Base-by-base conservation (phyloP, 352 stramenopile genomes). In the Discostella stelligera region DNA sequence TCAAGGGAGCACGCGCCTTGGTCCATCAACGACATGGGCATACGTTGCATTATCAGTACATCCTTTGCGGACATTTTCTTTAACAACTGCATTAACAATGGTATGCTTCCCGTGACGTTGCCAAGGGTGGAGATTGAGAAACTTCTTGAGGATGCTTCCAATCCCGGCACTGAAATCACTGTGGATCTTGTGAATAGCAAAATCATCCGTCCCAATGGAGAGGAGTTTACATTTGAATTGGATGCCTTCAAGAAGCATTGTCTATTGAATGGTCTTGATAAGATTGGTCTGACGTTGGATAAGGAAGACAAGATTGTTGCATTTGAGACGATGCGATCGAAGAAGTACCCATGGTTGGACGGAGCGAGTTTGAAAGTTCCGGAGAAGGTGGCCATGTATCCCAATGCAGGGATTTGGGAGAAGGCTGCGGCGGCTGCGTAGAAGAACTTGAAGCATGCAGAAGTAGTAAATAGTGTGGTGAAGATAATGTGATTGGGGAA, bases 71-170 rank as follows among this genome's bases (percentile, higher is more conserved):
- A 95, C 76, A 95, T 95, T 37, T 95, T 95, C 76, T 95, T 93
- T 84, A 95, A 95, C 75, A 95, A 95, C 74, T 95, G 91, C 74
- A 95, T 95, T 66, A 95, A 95, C 73, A 95, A 95, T 71, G 91
- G 91, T 21, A 95, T 95, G 88, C 81, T 95, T 27, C 91, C 91
- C 20, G 82, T 95, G 14, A 90, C 77, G 27, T 70, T 95, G 25
- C 58, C 73, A 0, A 78, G 90, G 39, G 70, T 80, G 46, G 71
- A 93, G 64, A 70, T 95, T 25, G 86, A 93, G 55, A 71, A 68
- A n/a, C 71, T 95, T 11, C 66, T 95, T 23, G 70, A 82, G 21
- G 88, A 93, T 74, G 77, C 88, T 13, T 54, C 74, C 0, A 77
- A 73, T 4, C 84, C 84, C 6, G 81, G 82, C 39, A 89, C 82